These are phyloP conservation scores for Kurtzmaniella fragi DNA, from an alignment of 805 yeast species.

Conservation along the genomic window DNA sequence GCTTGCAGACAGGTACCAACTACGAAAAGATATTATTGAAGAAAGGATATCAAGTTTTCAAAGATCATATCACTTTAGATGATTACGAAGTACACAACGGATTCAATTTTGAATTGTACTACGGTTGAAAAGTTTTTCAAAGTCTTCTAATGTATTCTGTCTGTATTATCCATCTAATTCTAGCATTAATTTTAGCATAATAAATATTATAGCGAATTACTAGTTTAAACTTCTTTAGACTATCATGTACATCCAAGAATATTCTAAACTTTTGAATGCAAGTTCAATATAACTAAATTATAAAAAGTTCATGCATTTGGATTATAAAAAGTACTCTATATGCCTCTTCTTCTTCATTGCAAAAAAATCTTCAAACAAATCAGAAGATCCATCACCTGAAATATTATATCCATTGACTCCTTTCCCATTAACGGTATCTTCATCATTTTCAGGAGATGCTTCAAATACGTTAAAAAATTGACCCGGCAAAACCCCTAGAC, in stretches of 20 bases:
- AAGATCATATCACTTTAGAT: constrained; percentile 87
- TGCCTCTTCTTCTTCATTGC: constrained; percentile 30
- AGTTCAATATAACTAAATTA: no score
- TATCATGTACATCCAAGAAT: no score
- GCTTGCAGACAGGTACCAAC: constrained; percentile 77
- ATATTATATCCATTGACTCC: constrained; percentile 29
- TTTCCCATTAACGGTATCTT: constrained; percentile 42
- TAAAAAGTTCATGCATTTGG: no score
- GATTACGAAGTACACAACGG: constrained; percentile 95
- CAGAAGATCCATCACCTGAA: constrained; percentile 7
- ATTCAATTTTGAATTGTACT: constrained; percentile 79
- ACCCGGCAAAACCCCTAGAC: constrained; percentile 35
- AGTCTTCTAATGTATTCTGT: no score
- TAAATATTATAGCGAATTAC: background rate
- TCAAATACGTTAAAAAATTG: constrained; percentile 90
- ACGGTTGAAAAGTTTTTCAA: constrained; percentile 35
- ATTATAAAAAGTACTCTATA: constrained; percentile 48
- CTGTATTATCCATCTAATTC: no score
- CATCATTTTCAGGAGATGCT: constrained; percentile 91
- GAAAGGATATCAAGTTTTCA: constrained; percentile 78
- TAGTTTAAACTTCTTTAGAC: background rate
- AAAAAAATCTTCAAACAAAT: constrained; percentile 21
- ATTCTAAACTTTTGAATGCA: no score
- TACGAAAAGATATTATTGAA: constrained; percentile 65
- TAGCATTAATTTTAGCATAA: background rate